Evolutionary conservation across 2,329 filamentous ascomycete species (phyloP), one percentile per base, ranked within the genome.

Genomic region (Botryotinia globosa): DNA sequence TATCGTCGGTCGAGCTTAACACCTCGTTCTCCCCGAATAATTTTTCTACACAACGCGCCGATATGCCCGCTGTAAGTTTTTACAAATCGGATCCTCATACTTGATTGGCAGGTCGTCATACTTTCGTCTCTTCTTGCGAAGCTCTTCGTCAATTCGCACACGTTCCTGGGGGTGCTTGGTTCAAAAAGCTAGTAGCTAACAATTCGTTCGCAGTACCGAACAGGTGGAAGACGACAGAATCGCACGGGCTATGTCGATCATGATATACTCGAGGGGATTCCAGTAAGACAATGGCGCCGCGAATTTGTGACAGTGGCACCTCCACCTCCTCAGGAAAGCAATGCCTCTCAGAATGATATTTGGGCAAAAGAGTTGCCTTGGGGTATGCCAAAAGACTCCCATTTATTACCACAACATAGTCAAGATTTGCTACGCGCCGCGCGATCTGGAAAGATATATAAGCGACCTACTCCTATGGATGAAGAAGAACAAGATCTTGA

Each of bases 221-320:
- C 75, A 44, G 74, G 66, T 54, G 72, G 72, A 61, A 74, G 80
- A 63, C 78, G 79, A n/a, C 75, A 78, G 62, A 81, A 80, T 69
- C 77, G 80, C n/a, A 74, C 76, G 29, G 77, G 77, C 39, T 73
- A 76, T 72, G 75, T 77, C 42, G 90, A 92, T 76, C 88, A 91
- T 80, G 90, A 92, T 84, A 74, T 80, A 25, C 80, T 78, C 32
- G 80, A 81, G 74, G 80, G 80, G 74, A 87, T 98, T 18, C 95
- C 95, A 25, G 92, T 98, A 73, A 91, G 94, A 79, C 94, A 97
- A 87, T 98, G 94, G 92, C 90, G 92, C 72, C 90, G 92, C 75
- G 89, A 92, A 73, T 85, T 85, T 82, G 87, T 93, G 72, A 91
- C 84, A 59, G 84, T 95, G 79, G 89, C 89, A 76, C 90, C 93